phyloP scores from a whole-genome alignment of 768 basidiomycete species.

The Kwoniella pini region DNA sequence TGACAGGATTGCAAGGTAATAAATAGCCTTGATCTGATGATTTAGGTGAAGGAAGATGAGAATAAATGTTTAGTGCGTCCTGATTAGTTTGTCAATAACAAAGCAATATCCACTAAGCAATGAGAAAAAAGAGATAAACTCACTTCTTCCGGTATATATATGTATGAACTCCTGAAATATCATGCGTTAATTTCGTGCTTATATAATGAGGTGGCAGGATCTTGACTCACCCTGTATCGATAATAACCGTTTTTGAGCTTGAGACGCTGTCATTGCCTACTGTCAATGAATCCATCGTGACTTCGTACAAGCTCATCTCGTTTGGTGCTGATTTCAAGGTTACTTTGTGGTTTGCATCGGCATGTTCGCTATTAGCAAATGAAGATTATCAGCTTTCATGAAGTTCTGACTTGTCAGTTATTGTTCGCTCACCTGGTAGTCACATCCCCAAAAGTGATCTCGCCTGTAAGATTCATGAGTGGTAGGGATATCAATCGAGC shows the following conservation, averaged over 20 bases:
- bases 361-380: slow-evolving; percentile 13
- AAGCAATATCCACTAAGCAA: no score
- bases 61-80: slow-evolving; percentile 6
- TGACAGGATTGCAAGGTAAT: slow-evolving; percentile 5
- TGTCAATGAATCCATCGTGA: slow-evolving; percentile 2
- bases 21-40: slow-evolving; percentile 2
- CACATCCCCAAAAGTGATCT: slow-evolving; percentile 15
- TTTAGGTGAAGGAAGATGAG: background rate
- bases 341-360: slow-evolving; percentile 10
- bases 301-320: slow-evolving; percentile 14
- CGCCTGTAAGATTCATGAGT: no score
- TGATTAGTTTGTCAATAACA: background rate
- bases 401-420: background rate
- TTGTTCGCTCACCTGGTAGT: slow-evolving; percentile 4
- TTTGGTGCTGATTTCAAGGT: slow-evolving; percentile 5
- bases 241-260: background rate
- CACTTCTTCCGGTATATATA: slow-evolving; percentile 11
- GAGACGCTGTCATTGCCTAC: background rate
- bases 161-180: slow-evolving; percentile 11
- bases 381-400: background rate
- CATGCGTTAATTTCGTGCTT: background rate
- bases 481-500: no score
- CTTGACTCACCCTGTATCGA: slow-evolving; percentile 12
- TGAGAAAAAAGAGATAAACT: background rate
- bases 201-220: background rate